These are phyloP conservation scores for Tolypocladium cylindrosporum DNA, from an alignment of 2,329 filamentous ascomycete genomes.

Conservation along the genomic window DNA sequence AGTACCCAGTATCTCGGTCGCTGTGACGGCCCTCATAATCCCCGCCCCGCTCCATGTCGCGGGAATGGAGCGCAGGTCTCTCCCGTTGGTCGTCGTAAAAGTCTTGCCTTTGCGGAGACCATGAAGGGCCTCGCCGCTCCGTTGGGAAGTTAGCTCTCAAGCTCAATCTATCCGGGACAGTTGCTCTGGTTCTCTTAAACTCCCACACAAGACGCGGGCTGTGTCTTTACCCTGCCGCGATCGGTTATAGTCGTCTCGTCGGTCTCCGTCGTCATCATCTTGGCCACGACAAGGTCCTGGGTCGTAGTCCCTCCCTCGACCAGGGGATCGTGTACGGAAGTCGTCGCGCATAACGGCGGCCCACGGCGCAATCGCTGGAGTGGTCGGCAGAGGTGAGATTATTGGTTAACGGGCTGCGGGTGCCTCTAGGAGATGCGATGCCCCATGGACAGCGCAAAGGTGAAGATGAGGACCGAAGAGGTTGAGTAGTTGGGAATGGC, in stretches of 20 bases:
- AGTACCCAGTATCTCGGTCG: slow-evolving; percentile 17
- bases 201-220: slow-evolving; percentile 20
- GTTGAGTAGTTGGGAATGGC: background rate
- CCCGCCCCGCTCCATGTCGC: slow-evolving; percentile 13
- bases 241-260: slow-evolving; percentile 31
- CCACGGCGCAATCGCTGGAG: slow-evolving; percentile 8
- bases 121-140: slow-evolving; percentile 32
- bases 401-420: background rate
- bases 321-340: slow-evolving; percentile 20
- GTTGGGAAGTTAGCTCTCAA: slow-evolving; percentile 34
- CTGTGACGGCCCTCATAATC: slow-evolving; percentile 14
- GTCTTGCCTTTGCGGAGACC: slow-evolving; percentile 31
- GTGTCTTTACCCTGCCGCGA: slow-evolving; percentile 40
- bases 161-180: slow-evolving; percentile 19
- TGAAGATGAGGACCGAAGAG: background rate
- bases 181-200: slow-evolving; percentile 6
- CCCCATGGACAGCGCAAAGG: background rate
- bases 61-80: slow-evolving; percentile 13
- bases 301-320: slow-evolving; percentile 13
- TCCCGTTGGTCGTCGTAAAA: slow-evolving; percentile 23
- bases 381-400: background rate
- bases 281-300: slow-evolving; percentile 6
- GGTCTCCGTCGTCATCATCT: slow-evolving; percentile 17
- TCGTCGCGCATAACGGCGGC: slow-evolving; percentile 34
- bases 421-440: background rate